These are phyloP conservation scores for Kwoniella shivajii DNA, from an alignment of 1,284 basidiomycete species.

Conservation along the genomic window DNA sequence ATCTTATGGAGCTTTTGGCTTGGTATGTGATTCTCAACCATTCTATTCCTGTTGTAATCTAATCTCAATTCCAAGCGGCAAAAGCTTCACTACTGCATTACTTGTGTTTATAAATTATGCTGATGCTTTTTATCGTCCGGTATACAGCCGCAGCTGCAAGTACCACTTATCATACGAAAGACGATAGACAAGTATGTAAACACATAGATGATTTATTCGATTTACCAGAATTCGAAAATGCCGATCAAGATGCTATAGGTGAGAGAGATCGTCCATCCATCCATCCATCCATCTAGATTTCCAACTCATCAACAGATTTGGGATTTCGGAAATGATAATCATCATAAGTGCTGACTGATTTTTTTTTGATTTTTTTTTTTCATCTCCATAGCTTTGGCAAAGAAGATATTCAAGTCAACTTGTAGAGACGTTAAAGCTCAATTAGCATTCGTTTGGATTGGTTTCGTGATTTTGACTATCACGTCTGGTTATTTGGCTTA, in stretches of 20 bases:
- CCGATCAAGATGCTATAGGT: slow-evolving; percentile 24
- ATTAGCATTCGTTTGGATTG: slow-evolving; percentile 39
- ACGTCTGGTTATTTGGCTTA: slow-evolving; percentile 18
- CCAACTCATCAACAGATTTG: too few relatives aligned
- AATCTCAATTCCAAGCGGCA: too few relatives aligned
- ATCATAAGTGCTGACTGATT: too few relatives aligned
- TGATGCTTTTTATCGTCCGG: not conserved
- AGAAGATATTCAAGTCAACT: slow-evolving; percentile 31
- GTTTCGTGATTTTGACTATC: slow-evolving; percentile 24
- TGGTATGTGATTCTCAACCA: slow-evolving; percentile 15
- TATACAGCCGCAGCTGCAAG: slow-evolving; percentile 18
- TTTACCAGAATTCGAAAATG: slow-evolving; percentile 27
- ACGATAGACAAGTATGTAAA: slow-evolving; percentile 30
- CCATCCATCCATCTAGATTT: too few relatives aligned
- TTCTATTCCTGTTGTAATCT: too few relatives aligned
- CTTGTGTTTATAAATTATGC: too few relatives aligned
- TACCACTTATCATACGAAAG: slow-evolving; percentile 25
- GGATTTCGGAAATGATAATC: too few relatives aligned
- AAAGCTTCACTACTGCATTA: too few relatives aligned
- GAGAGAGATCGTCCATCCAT: not conserved
- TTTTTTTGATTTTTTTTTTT: not conserved
- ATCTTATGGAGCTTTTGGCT: slow-evolving; percentile 33
- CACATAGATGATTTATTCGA: slow-evolving; percentile 35
- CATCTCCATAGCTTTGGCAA: slow-evolving; percentile 17
- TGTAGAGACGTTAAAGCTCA: slow-evolving; percentile 33